Evolutionary conservation across 441 rosid species (phyloP), one percentile per base, ranked within the genome.

Genomic region (Flueggea neowawraea): DNA sequence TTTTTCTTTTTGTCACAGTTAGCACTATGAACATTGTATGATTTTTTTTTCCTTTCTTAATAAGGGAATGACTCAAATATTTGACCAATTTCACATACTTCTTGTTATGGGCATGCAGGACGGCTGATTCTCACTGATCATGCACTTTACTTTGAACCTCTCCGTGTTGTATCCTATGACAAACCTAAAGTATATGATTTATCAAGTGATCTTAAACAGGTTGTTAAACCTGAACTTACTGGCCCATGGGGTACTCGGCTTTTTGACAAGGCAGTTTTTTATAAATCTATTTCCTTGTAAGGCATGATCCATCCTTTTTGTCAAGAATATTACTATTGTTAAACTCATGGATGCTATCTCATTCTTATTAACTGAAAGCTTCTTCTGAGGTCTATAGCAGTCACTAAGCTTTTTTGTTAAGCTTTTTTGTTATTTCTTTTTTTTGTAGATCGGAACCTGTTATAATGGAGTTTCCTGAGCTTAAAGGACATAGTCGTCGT

Each of bases 231-330:
- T 52, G 99, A 91, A 64, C 65, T 91, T 81, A 84, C 95, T 16
- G 97, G 99, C 68, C 97, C 99, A 55, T 94, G 96, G 99, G 99
- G 97, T 16, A 83, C 99, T 57, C 84, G 99, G 39, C 87, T 94
- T 68, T 94, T 91, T 67, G 99, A 94, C 78, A 94, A 94, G 78
- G 99, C 97, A 2, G 87, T 94, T 57, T 76, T 72, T 8, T 94
- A 94, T 68, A 94, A 87, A 60, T 90, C 97, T 70, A 71, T 77
- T 73, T 87, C 90, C 58, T 69, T 94, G 99, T 94, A 87, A 83
- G 95, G 68, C 79, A 31, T 16, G 58, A 57, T 57, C 61, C 60
- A 15, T 45, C 31, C 22, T 33, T 16, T 11, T 16, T 16, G 36
- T 17, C 48, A 44, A 55, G 56, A 55, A 17, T 49, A 17, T 50